Evolutionary conservation across 768 basidiomycete genomes (phyloP), one percentile per base, ranked within the genome.

Genomic region (Mycena latifolia): DNA sequence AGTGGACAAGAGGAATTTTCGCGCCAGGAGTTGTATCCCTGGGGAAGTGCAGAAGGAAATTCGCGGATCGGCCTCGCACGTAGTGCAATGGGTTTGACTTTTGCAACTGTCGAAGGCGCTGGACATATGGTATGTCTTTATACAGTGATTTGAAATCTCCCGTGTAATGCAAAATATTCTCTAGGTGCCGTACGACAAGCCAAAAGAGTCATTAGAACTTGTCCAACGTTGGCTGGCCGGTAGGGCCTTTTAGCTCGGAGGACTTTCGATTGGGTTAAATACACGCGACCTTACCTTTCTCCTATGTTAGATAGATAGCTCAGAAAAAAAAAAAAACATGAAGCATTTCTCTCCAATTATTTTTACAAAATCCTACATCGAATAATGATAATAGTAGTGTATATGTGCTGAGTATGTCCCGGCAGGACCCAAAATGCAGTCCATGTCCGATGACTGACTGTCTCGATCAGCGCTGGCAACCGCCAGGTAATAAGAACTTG

Each of bases 141-240:
- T 27, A 33, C 31, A n/a, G n/a, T 52, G 11, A 18, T 46, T 5
- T n/a, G 37, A 11, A 8, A n/a, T n/a, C n/a, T 35, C 43, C 6
- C 18, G 24, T n/a, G n/a, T n/a, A n/a, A 25, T 10, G 14, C 5
- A 27, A 37, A n/a, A 57, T 8, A 54, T 64, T 11, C 14, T 47
- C 12, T 48, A 62, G 87, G 87, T 84, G 25, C 89, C 90, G 1
- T 87, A 86, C 68, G 87, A 91, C 67, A 88, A 89, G 69, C 87
- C 87, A 2, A 78, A 79, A 39, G 82, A 87, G 62, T 76, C 86
- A 9, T 74, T 89, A 27, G 79, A 75, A 35, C 77, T 88, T n/a
- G 72, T 84, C 22, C 81, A 81, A 55, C 76, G 75, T 47, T 86
- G 84, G 86, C 54, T 87, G 45, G 77, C 80, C 17, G 74, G 70